Percentiles rank a stretch among this genome's conserved stretches.
Evolutionary conservation across 768 basidiomycete species (phyloP).

Genomic region (Mrakia hoshinonis): DNA sequence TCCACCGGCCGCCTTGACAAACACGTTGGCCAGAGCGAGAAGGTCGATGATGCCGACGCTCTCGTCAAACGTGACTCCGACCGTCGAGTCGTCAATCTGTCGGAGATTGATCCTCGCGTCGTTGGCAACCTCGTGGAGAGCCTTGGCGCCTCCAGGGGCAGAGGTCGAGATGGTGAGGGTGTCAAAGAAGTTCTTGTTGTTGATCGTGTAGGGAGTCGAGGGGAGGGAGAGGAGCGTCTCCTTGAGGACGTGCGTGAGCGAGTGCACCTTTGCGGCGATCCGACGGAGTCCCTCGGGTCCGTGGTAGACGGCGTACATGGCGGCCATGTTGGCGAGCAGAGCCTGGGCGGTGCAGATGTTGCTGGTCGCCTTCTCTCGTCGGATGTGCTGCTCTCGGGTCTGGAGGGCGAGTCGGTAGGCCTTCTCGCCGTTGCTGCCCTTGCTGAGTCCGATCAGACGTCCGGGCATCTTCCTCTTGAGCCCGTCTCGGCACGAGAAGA

Average conservation of each 20-base stretch:
- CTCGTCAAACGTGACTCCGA: constrained; percentile 91
- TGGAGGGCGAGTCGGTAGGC: constrained; percentile 91
- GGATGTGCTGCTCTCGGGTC: constrained; percentile 93
- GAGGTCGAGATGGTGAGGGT: constrained; percentile 44
- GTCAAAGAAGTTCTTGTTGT: constrained; percentile 78
- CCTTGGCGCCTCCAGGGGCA: constrained; percentile 13
- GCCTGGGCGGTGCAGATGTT: constrained; percentile 98
- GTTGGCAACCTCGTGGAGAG: constrained; percentile 20
- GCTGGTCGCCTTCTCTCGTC: constrained; percentile 94
- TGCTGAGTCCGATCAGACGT: constrained; percentile 80
- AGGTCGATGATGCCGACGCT: constrained; percentile 69
- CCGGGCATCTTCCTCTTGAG: constrained; percentile 99
- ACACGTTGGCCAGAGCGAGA: constrained; percentile 67
- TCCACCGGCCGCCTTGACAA: constrained; percentile 51
- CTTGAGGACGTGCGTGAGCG: constrained; percentile 69
- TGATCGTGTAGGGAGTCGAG: constrained; percentile 55
- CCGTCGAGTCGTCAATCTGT: constrained; percentile 56
- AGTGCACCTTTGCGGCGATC: constrained; percentile 86
- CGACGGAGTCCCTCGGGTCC: constrained; percentile 74
- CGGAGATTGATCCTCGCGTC: constrained; percentile 29
- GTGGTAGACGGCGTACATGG: constrained; percentile 81
- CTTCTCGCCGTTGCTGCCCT: constrained; percentile 69
- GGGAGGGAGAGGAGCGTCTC: constrained; percentile 52
- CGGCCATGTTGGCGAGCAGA: constrained; percentile 96
- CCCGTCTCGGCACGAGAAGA: constrained; percentile 86